Evolutionary conservation across 169 alveolate genomes (phyloP).

Genomic region (Theileria equi): DNA sequence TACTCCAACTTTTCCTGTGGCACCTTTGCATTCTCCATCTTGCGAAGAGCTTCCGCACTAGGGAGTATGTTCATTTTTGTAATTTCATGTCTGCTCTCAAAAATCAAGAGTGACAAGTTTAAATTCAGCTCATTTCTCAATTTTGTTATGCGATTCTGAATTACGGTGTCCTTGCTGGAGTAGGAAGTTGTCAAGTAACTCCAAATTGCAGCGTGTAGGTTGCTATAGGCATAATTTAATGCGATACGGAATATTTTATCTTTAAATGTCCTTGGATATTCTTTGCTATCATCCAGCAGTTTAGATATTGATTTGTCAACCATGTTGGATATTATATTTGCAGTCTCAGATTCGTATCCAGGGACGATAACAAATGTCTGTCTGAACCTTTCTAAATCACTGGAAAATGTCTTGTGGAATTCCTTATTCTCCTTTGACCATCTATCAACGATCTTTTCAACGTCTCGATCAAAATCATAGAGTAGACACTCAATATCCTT

Average conservation of each 20-base stretch:
- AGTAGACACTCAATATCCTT: conserved; percentile 1
- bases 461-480: conserved; percentile 1
- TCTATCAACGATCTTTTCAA: background rate
- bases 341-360: conserved; percentile 48
- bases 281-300: conserved; percentile 21
- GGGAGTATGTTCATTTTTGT: conserved; percentile 46
- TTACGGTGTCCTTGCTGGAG: background rate
- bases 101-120: conserved; percentile 41
- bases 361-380: conserved; percentile 58
- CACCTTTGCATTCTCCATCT: conserved; percentile 33
- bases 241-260: conserved; percentile 27
- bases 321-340: conserved; percentile 36
- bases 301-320: conserved; percentile 32
- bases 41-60: conserved; percentile 32
- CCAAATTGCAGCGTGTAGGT: conserved; percentile 20
- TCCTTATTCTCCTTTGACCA: conserved; percentile 52
- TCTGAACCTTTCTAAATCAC: conserved; percentile 24
- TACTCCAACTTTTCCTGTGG: conserved; percentile 40
- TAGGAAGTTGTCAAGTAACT: conserved; percentile 17
- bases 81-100: conserved; percentile 36
- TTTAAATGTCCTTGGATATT: conserved; percentile 19
- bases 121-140: conserved; percentile 57
- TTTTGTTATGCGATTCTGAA: conserved; percentile 37
- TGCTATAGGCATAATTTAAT: conserved; percentile 28
- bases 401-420: background rate